Conservation (phyloP, 805 yeast species). For the Spathaspora girioi region DNA sequence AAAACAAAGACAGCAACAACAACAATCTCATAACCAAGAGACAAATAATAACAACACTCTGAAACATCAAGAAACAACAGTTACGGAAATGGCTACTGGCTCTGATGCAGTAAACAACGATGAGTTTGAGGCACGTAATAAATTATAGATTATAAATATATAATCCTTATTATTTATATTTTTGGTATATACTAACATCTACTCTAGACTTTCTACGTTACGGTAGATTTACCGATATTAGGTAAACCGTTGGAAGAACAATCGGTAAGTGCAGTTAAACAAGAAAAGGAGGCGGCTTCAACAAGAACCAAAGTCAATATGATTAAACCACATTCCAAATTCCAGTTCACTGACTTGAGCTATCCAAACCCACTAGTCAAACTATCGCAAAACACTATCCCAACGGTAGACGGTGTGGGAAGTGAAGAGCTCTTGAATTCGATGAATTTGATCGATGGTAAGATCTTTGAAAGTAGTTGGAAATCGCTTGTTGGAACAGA, state of each 20-base stretch:
- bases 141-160: constrained; percentile 3
- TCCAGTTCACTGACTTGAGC: constrained; percentile 34
- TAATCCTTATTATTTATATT: constrained; percentile 1
- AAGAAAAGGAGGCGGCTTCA: constrained; percentile 1
- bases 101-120: constrained; percentile 11
- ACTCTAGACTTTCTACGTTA: constrained; percentile 30
- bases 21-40: constrained; percentile 11
- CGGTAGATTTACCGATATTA: constrained; percentile 28
- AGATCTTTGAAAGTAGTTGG: constrained; percentile 75
- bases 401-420: not conserved
- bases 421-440: constrained; percentile 19
- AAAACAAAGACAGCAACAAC: constrained; percentile 39
- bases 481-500: constrained; percentile 74
- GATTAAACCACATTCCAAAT: constrained; percentile 38
- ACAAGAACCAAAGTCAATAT: constrained; percentile 15
- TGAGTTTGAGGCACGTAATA: constrained; percentile 20
- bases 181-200: constrained; percentile 17
- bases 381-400: constrained; percentile 26
- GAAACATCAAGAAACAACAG: constrained; percentile 4
- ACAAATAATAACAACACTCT: not conserved
- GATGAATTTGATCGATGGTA: constrained; percentile 35
- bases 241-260: constrained; percentile 8
- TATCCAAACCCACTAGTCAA: constrained; percentile 33
- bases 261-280: constrained; percentile 4
- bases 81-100: constrained; percentile 14